Evolutionary conservation across 2,329 filamentous ascomycete genomes (phyloP).

Genomic region (Aureobasidium namibiae): DNA sequence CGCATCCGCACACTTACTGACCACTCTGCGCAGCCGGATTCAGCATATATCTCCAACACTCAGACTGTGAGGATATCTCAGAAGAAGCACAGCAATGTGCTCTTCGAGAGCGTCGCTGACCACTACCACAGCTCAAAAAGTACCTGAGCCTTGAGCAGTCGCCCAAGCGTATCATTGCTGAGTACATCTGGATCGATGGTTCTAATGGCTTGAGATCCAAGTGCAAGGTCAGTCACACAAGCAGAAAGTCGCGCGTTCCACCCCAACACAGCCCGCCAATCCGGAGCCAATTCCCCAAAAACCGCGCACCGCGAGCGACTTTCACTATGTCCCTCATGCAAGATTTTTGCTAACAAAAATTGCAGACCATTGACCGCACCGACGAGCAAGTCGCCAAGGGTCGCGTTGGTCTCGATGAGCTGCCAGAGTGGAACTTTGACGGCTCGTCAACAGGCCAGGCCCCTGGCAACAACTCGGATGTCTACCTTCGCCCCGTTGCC

Average conservation of each 20-base stretch:
- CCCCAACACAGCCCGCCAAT: not conserved
- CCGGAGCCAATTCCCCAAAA: not conserved
- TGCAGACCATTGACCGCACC: conserved; percentile 55
- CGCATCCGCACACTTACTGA: not conserved
- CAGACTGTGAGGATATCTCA: conserved; percentile 34
- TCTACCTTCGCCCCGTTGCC: conserved; percentile 87
- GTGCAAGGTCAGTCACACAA: conserved; percentile 67
- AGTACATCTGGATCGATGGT: conserved; percentile 95
- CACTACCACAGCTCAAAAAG: conserved; percentile 64
- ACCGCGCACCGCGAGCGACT: conserved; percentile 3
- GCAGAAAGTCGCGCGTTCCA: not conserved
- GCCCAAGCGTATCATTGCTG: conserved; percentile 59
- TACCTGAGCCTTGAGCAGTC: conserved; percentile 80
- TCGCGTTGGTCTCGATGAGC: conserved; percentile 44
- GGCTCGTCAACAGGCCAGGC: conserved; percentile 90
- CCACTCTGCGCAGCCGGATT: conserved; percentile 25
- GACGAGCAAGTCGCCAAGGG: conserved; percentile 33
- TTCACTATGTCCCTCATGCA: not conserved
- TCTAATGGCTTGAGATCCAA: conserved; percentile 82
- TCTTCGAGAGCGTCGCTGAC: conserved; percentile 14
- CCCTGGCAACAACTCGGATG: conserved; percentile 90
- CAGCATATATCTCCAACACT: conserved; percentile 39
- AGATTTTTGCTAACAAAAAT: not conserved
- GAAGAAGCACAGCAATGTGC: conserved; percentile 10
- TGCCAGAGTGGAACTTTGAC: conserved; percentile 75